phyloP scores from a whole-genome alignment of 1,284 basidiomycete species.

The Leucoagaricus sp. region DNA sequence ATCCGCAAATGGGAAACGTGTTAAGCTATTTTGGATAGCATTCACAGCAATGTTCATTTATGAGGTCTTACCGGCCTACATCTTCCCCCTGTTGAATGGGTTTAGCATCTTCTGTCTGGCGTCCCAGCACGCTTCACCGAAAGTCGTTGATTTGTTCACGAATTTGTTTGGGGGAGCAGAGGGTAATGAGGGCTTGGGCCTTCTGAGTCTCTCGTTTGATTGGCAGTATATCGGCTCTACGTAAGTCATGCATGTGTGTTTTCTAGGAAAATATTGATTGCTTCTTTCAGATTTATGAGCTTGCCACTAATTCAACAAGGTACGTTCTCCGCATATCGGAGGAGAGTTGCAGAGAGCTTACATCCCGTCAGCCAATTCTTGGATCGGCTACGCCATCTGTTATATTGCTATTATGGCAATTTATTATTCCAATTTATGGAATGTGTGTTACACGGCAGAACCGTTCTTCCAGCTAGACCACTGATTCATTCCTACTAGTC shows the following conservation, averaged over 20 bases:
- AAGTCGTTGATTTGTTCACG: conserved; percentile 50
- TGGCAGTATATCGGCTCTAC: conserved; percentile 64
- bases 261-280: neutral
- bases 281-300: conserved; percentile 42
- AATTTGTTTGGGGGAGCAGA: conserved; percentile 64
- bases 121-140: conserved; percentile 46
- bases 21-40: conserved; percentile 64
- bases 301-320: conserved; percentile 55
- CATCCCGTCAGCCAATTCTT: conserved; percentile 47
- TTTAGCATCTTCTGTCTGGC: conserved; percentile 59
- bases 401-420: conserved; percentile 56
- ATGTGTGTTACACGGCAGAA: conserved; percentile 36
- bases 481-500: neutral
- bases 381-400: conserved; percentile 55
- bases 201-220: conserved; percentile 57
- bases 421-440: conserved; percentile 63
- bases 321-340: conserved; percentile 23
- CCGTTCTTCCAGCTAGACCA: neutral
- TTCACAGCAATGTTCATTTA: conserved; percentile 57
- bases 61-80: conserved; percentile 60
- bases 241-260: conserved; percentile 33
- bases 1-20: conserved; percentile 47
- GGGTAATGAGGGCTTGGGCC: conserved; percentile 65
- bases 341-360: conserved; percentile 12
- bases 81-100: conserved; percentile 61